Conservation (phyloP, 1,284 basidiomycete species). For the Anthracocystis setariae region DNA sequence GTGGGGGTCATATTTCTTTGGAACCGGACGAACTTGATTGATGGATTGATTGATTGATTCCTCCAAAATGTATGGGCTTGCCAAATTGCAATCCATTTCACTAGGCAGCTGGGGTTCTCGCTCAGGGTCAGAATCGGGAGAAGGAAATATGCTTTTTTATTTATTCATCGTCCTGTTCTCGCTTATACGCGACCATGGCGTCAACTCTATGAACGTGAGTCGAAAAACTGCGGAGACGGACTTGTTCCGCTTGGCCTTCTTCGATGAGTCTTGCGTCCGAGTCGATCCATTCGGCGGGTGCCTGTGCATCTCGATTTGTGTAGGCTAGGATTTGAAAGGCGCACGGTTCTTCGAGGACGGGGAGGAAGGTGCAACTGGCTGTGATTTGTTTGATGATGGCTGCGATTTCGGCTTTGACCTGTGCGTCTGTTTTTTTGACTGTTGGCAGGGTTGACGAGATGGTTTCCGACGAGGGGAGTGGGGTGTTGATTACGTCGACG, state of each 20-base stretch:
- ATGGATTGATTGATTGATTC: neutral
- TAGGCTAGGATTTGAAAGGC: slow-evolving; percentile 93
- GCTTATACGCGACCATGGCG: slow-evolving; percentile 69
- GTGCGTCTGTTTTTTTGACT: slow-evolving; percentile 76
- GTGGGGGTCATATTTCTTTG: slow-evolving; percentile 2
- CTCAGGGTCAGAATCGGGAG: too few species aligned
- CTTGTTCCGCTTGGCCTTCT: slow-evolving; percentile 93
- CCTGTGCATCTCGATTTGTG: slow-evolving; percentile 75
- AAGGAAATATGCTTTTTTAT: too few species aligned
- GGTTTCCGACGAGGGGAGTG: slow-evolving; percentile 4
- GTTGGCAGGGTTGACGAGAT: neutral
- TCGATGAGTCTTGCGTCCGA: slow-evolving; percentile 94
- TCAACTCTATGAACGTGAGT: slow-evolving; percentile 69
- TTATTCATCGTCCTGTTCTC: slow-evolving; percentile 66
- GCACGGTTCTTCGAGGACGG: slow-evolving; percentile 92
- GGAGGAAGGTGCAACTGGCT: slow-evolving; percentile 92
- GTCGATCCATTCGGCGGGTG: slow-evolving; percentile 91
- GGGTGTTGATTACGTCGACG: slow-evolving; percentile 76
- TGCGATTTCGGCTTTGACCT: slow-evolving; percentile 96
- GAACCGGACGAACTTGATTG: slow-evolving; percentile 51
- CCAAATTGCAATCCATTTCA: too few species aligned
- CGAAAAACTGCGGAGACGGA: slow-evolving; percentile 72
- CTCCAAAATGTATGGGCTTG: too few species aligned
- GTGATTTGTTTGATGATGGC: slow-evolving; percentile 99
- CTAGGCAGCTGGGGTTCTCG: too few species aligned